phyloP scores from a whole-genome alignment of 805 yeast species.

The Ogataea degrootiae region DNA sequence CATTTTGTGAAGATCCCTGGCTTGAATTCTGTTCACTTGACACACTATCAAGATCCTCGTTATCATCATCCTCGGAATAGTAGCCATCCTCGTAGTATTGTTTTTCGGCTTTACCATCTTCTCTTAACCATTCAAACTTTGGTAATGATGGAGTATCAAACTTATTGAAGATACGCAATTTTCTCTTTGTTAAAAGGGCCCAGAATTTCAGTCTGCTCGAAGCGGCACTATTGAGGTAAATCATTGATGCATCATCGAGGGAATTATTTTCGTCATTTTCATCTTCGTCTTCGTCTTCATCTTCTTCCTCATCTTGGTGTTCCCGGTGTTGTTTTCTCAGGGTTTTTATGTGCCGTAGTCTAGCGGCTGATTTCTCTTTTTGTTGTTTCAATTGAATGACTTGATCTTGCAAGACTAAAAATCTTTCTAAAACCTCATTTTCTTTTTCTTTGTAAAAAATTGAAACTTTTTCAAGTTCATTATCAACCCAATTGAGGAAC shows the following conservation, averaged over 20 bases:
- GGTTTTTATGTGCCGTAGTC: conserved; percentile 7
- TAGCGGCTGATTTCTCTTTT: conserved; percentile 24
- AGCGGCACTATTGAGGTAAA: not conserved
- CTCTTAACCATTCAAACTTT: conserved; percentile 29
- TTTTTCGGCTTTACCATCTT: conserved; percentile 27
- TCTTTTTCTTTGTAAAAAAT: conserved; percentile 58
- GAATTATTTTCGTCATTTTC: conserved; percentile 11
- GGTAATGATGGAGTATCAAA: conserved; percentile 42
- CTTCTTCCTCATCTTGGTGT: not conserved
- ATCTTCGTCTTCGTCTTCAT: conserved; percentile 10
- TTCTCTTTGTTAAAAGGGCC: conserved; percentile 21
- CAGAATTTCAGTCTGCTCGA: conserved; percentile 14
- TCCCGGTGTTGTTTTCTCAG: conserved; percentile 7
- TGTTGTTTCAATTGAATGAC: conserved; percentile 59
- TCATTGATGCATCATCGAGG: conserved; percentile 4
- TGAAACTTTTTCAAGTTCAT: conserved; percentile 56
- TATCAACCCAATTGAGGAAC: conserved; percentile 65
- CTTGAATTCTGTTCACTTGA: not conserved
- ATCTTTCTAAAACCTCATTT: conserved; percentile 54
- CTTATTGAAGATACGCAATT: conserved; percentile 28
- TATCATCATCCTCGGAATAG: conserved; percentile 17
- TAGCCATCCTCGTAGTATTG: conserved; percentile 33
- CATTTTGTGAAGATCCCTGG: not conserved
- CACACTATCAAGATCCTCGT: not conserved
- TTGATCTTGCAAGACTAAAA: conserved; percentile 62